Evolutionary conservation across 2,329 filamentous ascomycete species (phyloP).

Genomic region (Pestalotiopsis sp.): DNA sequence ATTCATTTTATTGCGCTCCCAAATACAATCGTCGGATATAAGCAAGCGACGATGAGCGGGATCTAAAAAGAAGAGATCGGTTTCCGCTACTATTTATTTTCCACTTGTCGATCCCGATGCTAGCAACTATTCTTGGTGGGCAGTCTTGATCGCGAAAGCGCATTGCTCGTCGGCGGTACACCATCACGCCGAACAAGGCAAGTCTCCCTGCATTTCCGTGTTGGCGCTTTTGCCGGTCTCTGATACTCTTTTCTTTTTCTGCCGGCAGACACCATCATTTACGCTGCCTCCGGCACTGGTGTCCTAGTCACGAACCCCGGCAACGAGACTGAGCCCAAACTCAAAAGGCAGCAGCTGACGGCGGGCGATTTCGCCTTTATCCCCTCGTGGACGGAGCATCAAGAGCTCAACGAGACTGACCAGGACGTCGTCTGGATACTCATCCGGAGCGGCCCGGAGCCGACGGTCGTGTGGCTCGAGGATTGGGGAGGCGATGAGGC

Average conservation of each 20-base stretch:
- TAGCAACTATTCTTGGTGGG: not conserved
- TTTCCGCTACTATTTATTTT: not conserved
- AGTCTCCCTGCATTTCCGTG: constrained; percentile 18
- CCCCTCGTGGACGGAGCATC: constrained; percentile 71
- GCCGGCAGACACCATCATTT: constrained; percentile 66
- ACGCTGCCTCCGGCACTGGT: constrained; percentile 63
- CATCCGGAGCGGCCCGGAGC: constrained; percentile 61
- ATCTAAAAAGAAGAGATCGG: not conserved
- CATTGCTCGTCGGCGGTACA: constrained; percentile 64
- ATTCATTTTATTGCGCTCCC: constrained; percentile 5
- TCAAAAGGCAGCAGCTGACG: constrained; percentile 56
- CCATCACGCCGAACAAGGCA: constrained; percentile 71
- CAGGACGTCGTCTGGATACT: constrained; percentile 65
- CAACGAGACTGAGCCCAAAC: constrained; percentile 45
- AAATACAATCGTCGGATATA: constrained; percentile 4
- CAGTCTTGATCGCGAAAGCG: constrained; percentile 66
- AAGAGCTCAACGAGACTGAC: constrained; percentile 67
- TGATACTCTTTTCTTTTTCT: not conserved
- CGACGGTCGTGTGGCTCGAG: constrained; percentile 63
- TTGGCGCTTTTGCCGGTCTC: not conserved
- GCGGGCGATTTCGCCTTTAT: constrained; percentile 72
- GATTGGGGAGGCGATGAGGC: constrained; percentile 60
- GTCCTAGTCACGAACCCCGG: constrained; percentile 60
- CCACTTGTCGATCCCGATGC: not conserved
- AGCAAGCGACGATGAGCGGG: not conserved